These are phyloP conservation scores for Pyrenophora tritici-repentis DNA, from an alignment of 2,329 filamentous ascomycete species.

Conservation along the genomic window DNA sequence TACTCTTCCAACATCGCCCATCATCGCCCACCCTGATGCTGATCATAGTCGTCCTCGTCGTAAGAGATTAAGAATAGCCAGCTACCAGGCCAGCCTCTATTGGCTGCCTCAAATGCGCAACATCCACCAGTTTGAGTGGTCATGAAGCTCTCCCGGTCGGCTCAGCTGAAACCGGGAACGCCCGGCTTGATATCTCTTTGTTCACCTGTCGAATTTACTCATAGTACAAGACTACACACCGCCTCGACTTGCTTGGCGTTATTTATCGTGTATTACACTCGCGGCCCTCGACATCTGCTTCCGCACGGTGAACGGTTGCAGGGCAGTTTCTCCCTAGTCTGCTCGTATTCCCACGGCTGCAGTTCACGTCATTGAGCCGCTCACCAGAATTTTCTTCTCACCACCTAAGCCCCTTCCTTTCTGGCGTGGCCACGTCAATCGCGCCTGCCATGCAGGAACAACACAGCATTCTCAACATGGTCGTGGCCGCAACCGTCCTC, in stretches of 20 bases:
- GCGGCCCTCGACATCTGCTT: constrained; percentile 2
- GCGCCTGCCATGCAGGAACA: constrained; percentile 45
- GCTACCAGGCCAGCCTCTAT: neutral
- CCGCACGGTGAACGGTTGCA: constrained; percentile 25
- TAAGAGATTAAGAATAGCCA: constrained; percentile 17
- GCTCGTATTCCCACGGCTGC: constrained; percentile 13
- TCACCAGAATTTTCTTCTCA: constrained; percentile 9
- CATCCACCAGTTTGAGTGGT: constrained; percentile 19
- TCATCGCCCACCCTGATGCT: constrained; percentile 10
- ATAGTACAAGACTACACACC: constrained; percentile 1
- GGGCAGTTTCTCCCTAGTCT: constrained; percentile 21
- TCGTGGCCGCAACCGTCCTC: constrained; percentile 16
- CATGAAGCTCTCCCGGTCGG: constrained; percentile 2
- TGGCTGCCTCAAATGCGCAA: constrained; percentile 22
- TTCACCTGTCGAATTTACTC: too few species aligned
- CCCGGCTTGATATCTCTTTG: constrained; percentile 16
- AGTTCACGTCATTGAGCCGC: constrained; percentile 24
- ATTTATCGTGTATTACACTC: constrained; percentile 3
- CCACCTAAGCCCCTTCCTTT: constrained; percentile 20
- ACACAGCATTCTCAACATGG: constrained; percentile 31
- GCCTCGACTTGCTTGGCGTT: constrained; percentile 9
- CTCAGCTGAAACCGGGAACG: constrained; percentile 33
- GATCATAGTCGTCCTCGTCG: constrained; percentile 3
- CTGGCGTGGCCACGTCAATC: constrained; percentile 43
- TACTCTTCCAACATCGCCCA: too few species aligned